A percentile compares a stretch with the other conserved stretches of the same genome.
Evolutionary conservation across 2,329 filamentous ascomycete species (phyloP).

Genomic region (Podosphaera fusca): DNA sequence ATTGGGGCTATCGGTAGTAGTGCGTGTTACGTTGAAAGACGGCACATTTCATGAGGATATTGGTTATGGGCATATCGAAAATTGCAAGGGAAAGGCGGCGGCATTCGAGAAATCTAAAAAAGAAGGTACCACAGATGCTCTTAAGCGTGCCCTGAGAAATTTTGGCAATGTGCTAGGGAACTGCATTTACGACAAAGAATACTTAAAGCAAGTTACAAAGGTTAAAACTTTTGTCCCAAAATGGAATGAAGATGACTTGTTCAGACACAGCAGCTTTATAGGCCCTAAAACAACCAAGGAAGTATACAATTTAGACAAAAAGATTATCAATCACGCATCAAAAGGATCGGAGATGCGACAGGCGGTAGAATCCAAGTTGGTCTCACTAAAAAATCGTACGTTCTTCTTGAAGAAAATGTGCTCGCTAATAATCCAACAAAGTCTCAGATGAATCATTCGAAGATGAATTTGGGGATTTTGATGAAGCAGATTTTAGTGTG

Average conservation of each 20-base stretch:
- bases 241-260: conserved; percentile 58
- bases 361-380: background rate
- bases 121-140: conserved; percentile 79
- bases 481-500: conserved; percentile 54
- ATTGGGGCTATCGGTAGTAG: conserved; percentile 70
- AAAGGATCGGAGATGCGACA: background rate
- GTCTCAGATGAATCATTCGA: conserved; percentile 2
- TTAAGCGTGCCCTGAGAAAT: conserved; percentile 72
- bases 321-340: conserved; percentile 11
- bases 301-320: conserved; percentile 8
- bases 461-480: conserved; percentile 29
- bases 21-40: conserved; percentile 73
- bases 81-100: conserved; percentile 80
- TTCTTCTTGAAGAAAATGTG: background rate
- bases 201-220: conserved; percentile 71
- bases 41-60: conserved; percentile 97
- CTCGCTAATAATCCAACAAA: background rate
- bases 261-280: conserved; percentile 51
- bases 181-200: conserved; percentile 93
- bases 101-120: conserved; percentile 99
- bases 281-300: background rate
- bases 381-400: background rate
- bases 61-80: conserved; percentile 90
- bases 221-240: conserved; percentile 58
- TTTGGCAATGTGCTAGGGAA: conserved; percentile 97